Evolutionary conservation across 2,329 filamentous ascomycete species (phyloP).

Genomic region (Calonectria pseudoturangicola): DNA sequence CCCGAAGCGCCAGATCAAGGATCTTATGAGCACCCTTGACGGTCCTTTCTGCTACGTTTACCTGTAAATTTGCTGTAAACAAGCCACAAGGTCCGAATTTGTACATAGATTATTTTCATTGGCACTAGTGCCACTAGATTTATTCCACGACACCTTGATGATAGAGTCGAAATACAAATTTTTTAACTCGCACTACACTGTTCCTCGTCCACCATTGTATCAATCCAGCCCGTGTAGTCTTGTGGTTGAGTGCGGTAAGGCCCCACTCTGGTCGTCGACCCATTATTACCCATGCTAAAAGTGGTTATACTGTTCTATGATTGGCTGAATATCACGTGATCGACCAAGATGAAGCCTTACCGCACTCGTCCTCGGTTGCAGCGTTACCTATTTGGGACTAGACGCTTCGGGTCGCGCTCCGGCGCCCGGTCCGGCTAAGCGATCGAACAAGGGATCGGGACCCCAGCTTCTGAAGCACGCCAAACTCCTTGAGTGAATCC

Average conservation of each 20-base stretch:
- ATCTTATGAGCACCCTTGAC: conserved; percentile 48
- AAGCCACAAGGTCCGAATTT: background rate
- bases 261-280: too few relatives aligned
- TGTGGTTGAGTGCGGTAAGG: too few relatives aligned
- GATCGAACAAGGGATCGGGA: conserved; percentile 22
- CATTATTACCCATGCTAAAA: too few relatives aligned
- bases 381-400: conserved; percentile 28
- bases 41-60: background rate
- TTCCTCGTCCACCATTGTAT: background rate
- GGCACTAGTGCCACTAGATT: conserved; percentile 30
- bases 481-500: conserved; percentile 10
- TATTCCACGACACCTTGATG: conserved; percentile 14
- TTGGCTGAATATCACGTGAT: too few relatives aligned
- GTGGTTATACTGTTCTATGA: too few relatives aligned
- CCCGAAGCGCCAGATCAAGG: conserved; percentile 54
- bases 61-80: conserved; percentile 22
- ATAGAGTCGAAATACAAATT: conserved; percentile 30
- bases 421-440: conserved; percentile 5
- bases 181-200: conserved; percentile 19
- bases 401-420: background rate
- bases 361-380: background rate
- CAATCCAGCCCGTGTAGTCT: too few relatives aligned
- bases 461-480: conserved; percentile 6
- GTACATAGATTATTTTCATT: conserved; percentile 5
- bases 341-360: too few relatives aligned